Base-by-base conservation (phyloP, 2,329 filamentous ascomycete genomes). In the Fonsecaea nubica region DNA sequence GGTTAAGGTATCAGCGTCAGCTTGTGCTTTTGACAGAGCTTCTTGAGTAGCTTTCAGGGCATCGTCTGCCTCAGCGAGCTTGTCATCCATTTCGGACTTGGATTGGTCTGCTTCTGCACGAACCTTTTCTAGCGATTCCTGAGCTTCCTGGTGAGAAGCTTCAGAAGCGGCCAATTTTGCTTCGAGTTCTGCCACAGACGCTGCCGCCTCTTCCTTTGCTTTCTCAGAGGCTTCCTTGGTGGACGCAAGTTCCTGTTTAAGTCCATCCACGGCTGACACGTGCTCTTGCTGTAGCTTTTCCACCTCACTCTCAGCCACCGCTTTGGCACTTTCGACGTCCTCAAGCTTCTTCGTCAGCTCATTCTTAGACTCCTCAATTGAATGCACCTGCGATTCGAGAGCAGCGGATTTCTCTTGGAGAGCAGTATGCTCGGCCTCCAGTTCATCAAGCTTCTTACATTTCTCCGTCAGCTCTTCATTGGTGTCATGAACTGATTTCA, bases 41-140 rank as follows among this genome's bases (percentile, higher is more conserved):
- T 69, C 67, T 56, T 69, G 60, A 15, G 61, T 54, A 32, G 45
- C 50, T 57, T 57, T 58, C n/a, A 64, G 59, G 53, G 59, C 52
- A 15, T 52, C 35, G 38, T 58, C 42, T 30, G 62, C 50, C 12
- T 42, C 62, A 3, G 55, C 53, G 13, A 68, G 56, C 38, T 68
- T 65, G 18, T 50, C 52, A 32, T 64, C 65, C 18, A 61, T 35
- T 30, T 64, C 58, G n/a, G 53, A 15, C 33, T 54, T 54, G 33
- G 63, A 62, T 18, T 58, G 36, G 15, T 56, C 58, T 18, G 58
- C 33, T 15, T 60, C 52, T 35, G 38, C 25, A 35, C 59, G 58
- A 57, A 53, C 56, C 52, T 42, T 48, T 57, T 62, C 58, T n/a
- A 66, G 53, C n/a, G 54, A 33, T 54, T 62, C 42, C 38, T 64